Conservation (phyloP, 1,284 basidiomycete species). For the Austroboletus novae-zelandiae region DNA sequence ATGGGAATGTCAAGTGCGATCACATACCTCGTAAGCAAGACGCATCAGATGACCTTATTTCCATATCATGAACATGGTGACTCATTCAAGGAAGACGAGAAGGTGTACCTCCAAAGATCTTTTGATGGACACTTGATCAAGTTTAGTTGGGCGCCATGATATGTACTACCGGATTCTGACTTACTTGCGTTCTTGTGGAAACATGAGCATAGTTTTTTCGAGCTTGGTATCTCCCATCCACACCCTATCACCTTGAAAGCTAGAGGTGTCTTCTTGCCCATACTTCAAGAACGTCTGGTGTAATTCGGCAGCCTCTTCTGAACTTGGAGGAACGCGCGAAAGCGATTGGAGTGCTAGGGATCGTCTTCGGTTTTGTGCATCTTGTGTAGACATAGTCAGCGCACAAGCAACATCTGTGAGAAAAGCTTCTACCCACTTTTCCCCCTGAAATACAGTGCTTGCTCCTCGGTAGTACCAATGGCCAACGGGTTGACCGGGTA, state of each 20-base stretch:
- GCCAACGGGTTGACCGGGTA: conserved; percentile 64
- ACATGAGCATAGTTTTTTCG: conserved; percentile 77
- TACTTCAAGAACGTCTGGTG: conserved; percentile 67
- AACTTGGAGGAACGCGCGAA: conserved; percentile 69
- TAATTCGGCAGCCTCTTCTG: conserved; percentile 62
- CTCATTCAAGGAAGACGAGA: not conserved
- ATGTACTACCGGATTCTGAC: conserved; percentile 21
- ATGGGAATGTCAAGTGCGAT: conserved; percentile 4
- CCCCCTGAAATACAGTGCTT: conserved; percentile 61
- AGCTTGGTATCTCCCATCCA: conserved; percentile 66
- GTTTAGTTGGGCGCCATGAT: not conserved
- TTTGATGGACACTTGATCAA: conserved; percentile 64
- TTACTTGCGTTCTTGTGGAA: conserved; percentile 82
- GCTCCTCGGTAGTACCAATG: conserved; percentile 62
- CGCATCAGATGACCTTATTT: conserved; percentile 53
- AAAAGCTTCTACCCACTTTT: conserved; percentile 47
- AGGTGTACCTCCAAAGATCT: conserved; percentile 66
- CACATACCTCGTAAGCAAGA: conserved; percentile 60
- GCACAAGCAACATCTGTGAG: not conserved
- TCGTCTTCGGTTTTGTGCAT: conserved; percentile 53
- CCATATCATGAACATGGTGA: not conserved
- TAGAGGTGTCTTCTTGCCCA: conserved; percentile 41
- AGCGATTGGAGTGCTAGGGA: conserved; percentile 55
- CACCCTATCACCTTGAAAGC: conserved; percentile 43
- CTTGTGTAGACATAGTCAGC: conserved; percentile 19